Base-by-base conservation (phyloP, 495 filamentous ascomycete genomes). In the Eremomyces bilateralis region DNA sequence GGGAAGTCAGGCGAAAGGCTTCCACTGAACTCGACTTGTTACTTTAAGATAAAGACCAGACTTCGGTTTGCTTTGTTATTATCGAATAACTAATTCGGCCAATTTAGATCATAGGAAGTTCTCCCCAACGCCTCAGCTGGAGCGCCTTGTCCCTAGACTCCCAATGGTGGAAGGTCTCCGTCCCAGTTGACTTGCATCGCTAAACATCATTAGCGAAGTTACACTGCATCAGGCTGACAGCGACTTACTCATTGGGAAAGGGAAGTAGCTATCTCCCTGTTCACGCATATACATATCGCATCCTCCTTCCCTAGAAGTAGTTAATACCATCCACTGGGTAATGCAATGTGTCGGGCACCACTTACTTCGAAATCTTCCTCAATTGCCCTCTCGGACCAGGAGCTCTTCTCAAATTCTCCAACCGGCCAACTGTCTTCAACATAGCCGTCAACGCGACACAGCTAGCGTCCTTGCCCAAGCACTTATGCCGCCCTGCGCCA, bases 261-360 rank as follows among this genome's bases (percentile, higher is more conserved):
- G 64, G 49, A 64, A 77, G 53, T 71, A 71, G 20, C 63, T 61
- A 18, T 73, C 72, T 54, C 71, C 67, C 44, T 90, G 76, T 51
- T 78, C 69, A 34, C 69, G 66, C 58, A 91, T 63, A 43, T 83
- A 90, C 18, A 70, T 50, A 18, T 66, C 67, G 48, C 65, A 69
- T 0, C 66, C 74, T 12, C 63, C 71, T 2, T 62, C 57, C 25
- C 59, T n/a, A n/a, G n/a, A n/a, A n/a, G n/a, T n/a, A n/a, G n/a
- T n/a, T n/a, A n/a, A n/a, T n/a, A n/a, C n/a, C n/a, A n/a, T n/a
- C n/a, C n/a, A n/a, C n/a, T n/a, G n/a, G n/a, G n/a, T n/a, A n/a
- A n/a, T n/a, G n/a, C n/a, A n/a, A n/a, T n/a, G n/a, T n/a, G n/a
- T n/a, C n/a, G n/a, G n/a, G n/a, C n/a, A n/a, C n/a, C n/a, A n/a